A percentile compares a stretch with the other conserved stretches of the same genome.
Conservation (phyloP, 2,329 filamentous ascomycete species). For the Trichoderma simmonsii region DNA sequence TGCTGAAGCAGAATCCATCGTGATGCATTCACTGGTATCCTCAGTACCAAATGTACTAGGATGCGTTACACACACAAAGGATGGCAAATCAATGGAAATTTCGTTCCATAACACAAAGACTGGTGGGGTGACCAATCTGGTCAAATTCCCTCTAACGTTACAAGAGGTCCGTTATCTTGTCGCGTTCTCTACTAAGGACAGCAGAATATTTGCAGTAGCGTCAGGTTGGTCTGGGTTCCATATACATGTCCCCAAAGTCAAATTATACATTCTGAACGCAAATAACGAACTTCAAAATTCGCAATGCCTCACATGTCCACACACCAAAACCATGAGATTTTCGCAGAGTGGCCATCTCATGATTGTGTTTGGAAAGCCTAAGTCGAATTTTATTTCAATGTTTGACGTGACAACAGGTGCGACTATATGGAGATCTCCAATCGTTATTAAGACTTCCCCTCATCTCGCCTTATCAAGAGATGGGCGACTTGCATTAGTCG, state of each 20-base stretch:
- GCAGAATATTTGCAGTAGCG: no score
- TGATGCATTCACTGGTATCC: neutral
- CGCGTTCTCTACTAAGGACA: neutral
- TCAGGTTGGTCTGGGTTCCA: fast-evolving
- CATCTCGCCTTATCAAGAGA: no score
- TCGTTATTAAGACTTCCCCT: no score
- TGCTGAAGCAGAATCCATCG: no score
- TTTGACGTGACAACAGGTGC: neutral
- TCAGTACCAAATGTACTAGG: neutral
- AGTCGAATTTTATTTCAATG: neutral
- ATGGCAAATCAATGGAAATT: neutral
- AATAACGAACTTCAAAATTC: neutral
- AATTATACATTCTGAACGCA: neutral
- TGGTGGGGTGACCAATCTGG: neutral
- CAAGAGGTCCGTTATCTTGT: neutral
- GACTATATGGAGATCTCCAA: neutral
- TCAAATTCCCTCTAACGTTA: neutral
- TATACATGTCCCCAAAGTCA: neutral
- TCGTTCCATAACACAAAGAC: neutral
- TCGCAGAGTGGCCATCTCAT: neutral
- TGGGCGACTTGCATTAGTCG: no score
- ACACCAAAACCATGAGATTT: fast-evolving
- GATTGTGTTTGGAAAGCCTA: neutral
- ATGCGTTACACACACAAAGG: neutral
- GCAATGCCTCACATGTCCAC: neutral